These are phyloP conservation scores for Lathyrus oleraceus DNA, from an alignment of 306 rosid species.

Conservation along the genomic window DNA sequence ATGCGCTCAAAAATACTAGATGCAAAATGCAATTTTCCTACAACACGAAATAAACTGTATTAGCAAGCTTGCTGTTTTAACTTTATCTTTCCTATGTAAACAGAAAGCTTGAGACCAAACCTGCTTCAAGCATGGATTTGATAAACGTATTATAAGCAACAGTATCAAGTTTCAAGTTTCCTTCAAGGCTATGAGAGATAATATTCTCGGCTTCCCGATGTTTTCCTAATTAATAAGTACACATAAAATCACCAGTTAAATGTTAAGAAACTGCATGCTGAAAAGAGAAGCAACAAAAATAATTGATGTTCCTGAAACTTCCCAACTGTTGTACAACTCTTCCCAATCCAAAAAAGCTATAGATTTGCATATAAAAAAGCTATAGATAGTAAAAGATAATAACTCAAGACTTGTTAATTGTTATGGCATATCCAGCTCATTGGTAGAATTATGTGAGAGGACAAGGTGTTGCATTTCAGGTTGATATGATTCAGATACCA, in stretches of 20 bases:
- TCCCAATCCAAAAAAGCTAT: not conserved
- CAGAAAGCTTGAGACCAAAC: conserved; percentile 43
- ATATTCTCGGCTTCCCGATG: conserved; percentile 66
- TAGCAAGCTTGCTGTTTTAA: conserved; percentile 34
- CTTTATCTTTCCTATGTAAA: conserved; percentile 19
- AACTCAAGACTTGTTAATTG: not conserved
- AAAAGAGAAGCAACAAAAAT: not conserved
- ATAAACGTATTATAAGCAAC: conserved; percentile 94
- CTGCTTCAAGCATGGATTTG: conserved; percentile 92
- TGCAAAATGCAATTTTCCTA: conserved; percentile 78
- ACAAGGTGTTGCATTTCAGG: conserved; percentile 1
- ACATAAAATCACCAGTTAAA: conserved; percentile 13
- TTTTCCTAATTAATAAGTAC: conserved; percentile 56
- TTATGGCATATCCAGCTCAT: conserved; percentile 4
- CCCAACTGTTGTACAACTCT: not conserved
- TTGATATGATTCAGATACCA: conserved; percentile 26
- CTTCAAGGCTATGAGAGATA: conserved; percentile 57
- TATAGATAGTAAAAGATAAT: not conserved
- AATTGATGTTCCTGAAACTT: not conserved
- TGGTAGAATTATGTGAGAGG: conserved; percentile 14
- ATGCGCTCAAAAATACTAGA: conserved; percentile 66
- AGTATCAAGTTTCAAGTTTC: conserved; percentile 68
- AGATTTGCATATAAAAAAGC: not conserved
- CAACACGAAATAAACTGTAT: conserved; percentile 37
- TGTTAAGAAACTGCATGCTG: conserved; percentile 27